Base-by-base conservation (phyloP, 1,139 yeast genomes). In the Zygosaccharomyces sapae region DNA sequence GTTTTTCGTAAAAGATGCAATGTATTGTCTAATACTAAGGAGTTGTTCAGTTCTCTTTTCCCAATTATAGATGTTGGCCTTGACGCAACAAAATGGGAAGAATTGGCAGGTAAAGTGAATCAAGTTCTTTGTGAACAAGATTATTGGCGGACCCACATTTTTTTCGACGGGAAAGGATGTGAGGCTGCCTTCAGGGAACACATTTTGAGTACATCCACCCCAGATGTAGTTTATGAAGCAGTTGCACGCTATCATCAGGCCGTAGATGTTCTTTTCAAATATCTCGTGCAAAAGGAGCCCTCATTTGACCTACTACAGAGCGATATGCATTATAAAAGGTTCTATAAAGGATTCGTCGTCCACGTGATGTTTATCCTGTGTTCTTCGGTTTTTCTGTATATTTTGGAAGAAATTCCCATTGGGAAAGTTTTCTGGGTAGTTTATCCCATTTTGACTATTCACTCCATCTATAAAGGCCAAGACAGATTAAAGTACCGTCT, bases 1-100 rank as follows among this genome's bases (percentile, higher is more conserved):
- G 16, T 16, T 16, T 16, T 16, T 16, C 2, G 16, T 16, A 16
- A 16, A 16, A 16, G 16, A 16, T n/a, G 16, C 16, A 16, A 2
- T 16, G 16, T 16, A 2, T 2, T 16, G 16, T 16, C 2, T 16
- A 16, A 16, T 16, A 16, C 16, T 27, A 25, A 5, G 41, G 41
- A 33, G 2, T 25, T 9, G 40, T 30, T 3, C 29, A 22, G 7
- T 70, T 38, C 16, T 33, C 38, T 24, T 45, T 13, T 1, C 29
- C 31, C 10, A 4, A 3, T 3, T 7, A 6, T 27, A 5, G 31
- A 27, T 12, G 31, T 13, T 9, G 12, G 31, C n/a, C 12, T 3
- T 27, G 30, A 27, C n/a, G 6, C 10, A 9, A 29, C 16, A 5
- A 31, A 16, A 10, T 37, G 40, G 31, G 33, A 24, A 10, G 33